A percentile compares a stretch with the other conserved stretches of the same genome.
These are phyloP conservation scores for Botrytis aclada DNA, from an alignment of 2,329 filamentous ascomycete genomes.

Conservation along the genomic window DNA sequence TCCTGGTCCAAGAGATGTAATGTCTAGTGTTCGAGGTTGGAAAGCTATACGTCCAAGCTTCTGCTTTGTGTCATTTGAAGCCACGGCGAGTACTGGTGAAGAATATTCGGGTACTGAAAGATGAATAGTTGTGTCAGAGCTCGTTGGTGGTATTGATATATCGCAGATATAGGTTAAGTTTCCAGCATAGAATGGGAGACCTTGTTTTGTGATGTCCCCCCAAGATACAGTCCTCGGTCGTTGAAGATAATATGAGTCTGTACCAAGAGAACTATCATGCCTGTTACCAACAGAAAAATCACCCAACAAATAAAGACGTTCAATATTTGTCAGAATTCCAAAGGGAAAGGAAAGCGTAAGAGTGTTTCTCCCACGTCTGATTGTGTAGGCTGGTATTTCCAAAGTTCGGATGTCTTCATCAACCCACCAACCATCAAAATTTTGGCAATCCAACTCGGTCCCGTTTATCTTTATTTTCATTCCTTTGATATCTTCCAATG, in stretches of 20 bases:
- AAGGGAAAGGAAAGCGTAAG: constrained; percentile 34
- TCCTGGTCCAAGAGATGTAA: constrained; percentile 24
- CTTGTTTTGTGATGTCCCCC: constrained; percentile 34
- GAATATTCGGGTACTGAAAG: constrained; percentile 24
- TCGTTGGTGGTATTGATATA: constrained; percentile 17
- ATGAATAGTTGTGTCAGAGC: background rate
- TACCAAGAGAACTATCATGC: background rate
- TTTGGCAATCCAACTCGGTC: constrained; percentile 9
- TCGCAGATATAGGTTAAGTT: constrained; percentile 32
- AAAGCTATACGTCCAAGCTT: constrained; percentile 32
- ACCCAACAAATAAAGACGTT: constrained; percentile 37
- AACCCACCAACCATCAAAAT: constrained; percentile 34
- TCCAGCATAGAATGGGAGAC: constrained; percentile 36
- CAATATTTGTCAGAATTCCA: constrained; percentile 35
- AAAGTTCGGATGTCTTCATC: constrained; percentile 37
- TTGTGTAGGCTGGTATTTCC: constrained; percentile 25
- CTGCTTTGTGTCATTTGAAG: background rate
- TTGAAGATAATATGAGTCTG: background rate
- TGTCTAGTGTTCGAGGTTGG: constrained; percentile 29
- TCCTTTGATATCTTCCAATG: constrained; percentile 33
- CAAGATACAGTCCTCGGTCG: constrained; percentile 23
- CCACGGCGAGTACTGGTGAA: constrained; percentile 30
- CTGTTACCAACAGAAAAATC: constrained; percentile 31
- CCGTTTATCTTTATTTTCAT: constrained; percentile 31
- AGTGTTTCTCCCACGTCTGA: constrained; percentile 30